phyloP scores from a whole-genome alignment of 1,284 basidiomycete species.

The Coniophora puteana region DNA sequence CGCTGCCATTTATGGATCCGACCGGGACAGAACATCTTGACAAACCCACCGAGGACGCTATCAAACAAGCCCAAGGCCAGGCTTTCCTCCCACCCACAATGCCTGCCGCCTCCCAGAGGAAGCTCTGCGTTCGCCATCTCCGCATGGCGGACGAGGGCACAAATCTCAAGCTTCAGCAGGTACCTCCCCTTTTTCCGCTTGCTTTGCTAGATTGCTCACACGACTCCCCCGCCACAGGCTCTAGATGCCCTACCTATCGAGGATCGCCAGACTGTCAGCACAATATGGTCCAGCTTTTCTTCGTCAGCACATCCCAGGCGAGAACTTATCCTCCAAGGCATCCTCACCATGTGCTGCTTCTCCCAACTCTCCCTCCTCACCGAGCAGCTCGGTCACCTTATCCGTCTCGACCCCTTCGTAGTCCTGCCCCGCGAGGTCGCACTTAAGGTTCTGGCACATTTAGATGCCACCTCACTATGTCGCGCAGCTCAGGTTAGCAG shows the following conservation, averaged over 20 bases:
- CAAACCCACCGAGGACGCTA: too few species aligned
- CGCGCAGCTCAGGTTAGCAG: slow-evolving; percentile 92
- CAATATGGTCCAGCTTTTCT: slow-evolving; percentile 96
- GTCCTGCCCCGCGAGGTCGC: slow-evolving; percentile 90
- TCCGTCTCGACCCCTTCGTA: slow-evolving; percentile 93
- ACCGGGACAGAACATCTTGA: background rate
- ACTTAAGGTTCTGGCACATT: slow-evolving; percentile 86
- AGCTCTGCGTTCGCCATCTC: slow-evolving; percentile 89
- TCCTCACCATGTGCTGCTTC: slow-evolving; percentile 99
- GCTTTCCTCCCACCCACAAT: slow-evolving; percentile 9
- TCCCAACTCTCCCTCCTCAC: slow-evolving; percentile 97
- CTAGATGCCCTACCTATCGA: slow-evolving; percentile 88
- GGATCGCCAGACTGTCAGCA: slow-evolving; percentile 88
- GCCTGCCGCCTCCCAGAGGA: slow-evolving; percentile 44
- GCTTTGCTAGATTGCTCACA: slow-evolving; percentile 5
- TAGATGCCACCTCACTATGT: slow-evolving; percentile 95
- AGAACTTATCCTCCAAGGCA: slow-evolving; percentile 91
- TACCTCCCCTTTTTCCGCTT: slow-evolving; percentile 34
- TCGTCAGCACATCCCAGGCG: slow-evolving; percentile 89
- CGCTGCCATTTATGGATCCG: slow-evolving; percentile 17
- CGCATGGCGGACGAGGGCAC: slow-evolving; percentile 97
- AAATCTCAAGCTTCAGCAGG: slow-evolving; percentile 90
- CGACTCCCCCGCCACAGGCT: slow-evolving; percentile 49
- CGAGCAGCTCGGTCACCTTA: slow-evolving; percentile 87
- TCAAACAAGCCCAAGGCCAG: too few species aligned